Evolutionary conservation across 1,284 basidiomycete genomes (phyloP).

Genomic region (Heliocybe sulcata): DNA sequence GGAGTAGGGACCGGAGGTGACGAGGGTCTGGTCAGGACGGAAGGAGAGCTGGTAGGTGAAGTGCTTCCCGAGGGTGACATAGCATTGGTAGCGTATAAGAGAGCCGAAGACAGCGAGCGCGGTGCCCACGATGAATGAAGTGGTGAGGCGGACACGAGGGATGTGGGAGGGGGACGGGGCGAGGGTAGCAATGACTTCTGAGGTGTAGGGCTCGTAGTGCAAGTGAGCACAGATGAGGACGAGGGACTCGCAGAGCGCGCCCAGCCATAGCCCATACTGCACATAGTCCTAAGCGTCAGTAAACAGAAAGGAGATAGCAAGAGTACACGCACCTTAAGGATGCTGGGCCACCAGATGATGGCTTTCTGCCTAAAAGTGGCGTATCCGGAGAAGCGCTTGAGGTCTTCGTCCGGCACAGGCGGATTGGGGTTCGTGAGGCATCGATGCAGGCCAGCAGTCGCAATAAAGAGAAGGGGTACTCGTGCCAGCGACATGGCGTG

Average conservation of each 20-base stretch:
- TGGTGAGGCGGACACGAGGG: too few species aligned
- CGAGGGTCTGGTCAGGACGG: slow-evolving; percentile 16
- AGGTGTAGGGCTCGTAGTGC: background rate
- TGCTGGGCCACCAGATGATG: background rate
- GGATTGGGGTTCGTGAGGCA: background rate
- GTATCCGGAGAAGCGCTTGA: background rate
- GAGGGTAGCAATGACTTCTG: too few species aligned
- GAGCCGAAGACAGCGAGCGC: too few species aligned
- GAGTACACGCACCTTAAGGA: background rate
- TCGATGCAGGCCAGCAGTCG: background rate
- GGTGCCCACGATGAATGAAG: too few species aligned
- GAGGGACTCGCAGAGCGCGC: background rate
- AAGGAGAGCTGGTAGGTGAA: slow-evolving; percentile 24
- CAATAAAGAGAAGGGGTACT: background rate
- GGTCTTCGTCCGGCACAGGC: background rate
- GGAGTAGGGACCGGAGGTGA: slow-evolving; percentile 23
- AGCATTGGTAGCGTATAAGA: too few species aligned
- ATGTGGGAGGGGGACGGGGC: too few species aligned
- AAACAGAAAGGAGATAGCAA: background rate
- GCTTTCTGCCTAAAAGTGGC: background rate
- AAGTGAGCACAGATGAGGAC: background rate
- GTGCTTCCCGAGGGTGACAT: background rate
- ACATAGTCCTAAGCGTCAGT: background rate
- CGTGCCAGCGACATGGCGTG: too few species aligned
- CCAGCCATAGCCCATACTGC: background rate